These are phyloP conservation scores for Amphibolis antarctica DNA, from an alignment of 106 monocot genomes.

Conservation along the genomic window DNA sequence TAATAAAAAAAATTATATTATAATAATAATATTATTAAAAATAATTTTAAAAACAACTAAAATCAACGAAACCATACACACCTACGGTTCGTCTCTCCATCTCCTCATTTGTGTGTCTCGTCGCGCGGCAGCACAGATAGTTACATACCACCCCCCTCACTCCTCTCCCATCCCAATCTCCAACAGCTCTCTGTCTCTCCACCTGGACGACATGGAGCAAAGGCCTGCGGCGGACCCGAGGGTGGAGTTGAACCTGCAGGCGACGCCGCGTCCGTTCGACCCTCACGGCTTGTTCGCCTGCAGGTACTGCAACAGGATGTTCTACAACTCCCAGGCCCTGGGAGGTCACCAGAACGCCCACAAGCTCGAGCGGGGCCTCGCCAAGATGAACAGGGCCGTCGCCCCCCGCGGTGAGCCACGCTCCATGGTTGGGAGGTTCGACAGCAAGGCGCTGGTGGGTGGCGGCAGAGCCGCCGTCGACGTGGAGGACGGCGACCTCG, in stretches of 20 bases:
- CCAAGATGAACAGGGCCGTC: not conserved
- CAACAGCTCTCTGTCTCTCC: too few relatives aligned
- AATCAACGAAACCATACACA: too few relatives aligned
- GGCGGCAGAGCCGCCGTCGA: not conserved
- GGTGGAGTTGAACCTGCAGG: not conserved
- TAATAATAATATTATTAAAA: too few relatives aligned
- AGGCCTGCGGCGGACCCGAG: not conserved
- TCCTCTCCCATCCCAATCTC: too few relatives aligned
- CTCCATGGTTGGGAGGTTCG: not conserved
- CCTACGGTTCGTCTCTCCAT: too few relatives aligned
- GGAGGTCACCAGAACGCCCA: slow-evolving; percentile 8
- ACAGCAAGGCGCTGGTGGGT: not conserved
- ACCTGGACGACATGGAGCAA: too few relatives aligned
- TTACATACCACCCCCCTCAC: too few relatives aligned
- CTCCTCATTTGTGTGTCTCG: too few relatives aligned
- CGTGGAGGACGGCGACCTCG: not conserved
- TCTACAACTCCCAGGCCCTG: slow-evolving; percentile 7
- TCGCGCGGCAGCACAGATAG: too few relatives aligned
- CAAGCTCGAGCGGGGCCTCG: slow-evolving; percentile 1
- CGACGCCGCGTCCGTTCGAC: not conserved
- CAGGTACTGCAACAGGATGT: slow-evolving; percentile 8
- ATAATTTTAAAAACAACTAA: too few relatives aligned
- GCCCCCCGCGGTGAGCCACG: not conserved
- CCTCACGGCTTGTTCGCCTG: not conserved
- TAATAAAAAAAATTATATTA: too few relatives aligned